Evolutionary conservation across 1,284 basidiomycete genomes (phyloP), one percentile per base, ranked within the genome.

Genomic region (Laetiporus sulphureus): DNA sequence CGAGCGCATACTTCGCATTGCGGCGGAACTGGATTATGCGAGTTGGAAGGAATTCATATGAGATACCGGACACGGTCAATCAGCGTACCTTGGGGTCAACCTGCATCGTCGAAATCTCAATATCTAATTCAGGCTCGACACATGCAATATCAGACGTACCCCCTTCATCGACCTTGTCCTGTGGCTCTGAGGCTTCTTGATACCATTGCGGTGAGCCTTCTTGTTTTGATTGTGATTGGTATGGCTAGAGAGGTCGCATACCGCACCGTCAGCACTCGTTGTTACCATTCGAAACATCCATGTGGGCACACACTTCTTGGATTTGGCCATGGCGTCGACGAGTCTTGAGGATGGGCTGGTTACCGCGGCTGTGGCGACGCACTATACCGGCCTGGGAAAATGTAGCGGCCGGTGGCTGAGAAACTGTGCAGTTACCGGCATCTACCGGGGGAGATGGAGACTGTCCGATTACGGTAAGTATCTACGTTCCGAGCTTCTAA

Each of bases 141-240:
- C 23, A 42, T 22, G 18, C 29, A 22, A 41, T 32, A 18, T 6
- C 19, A 30, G 5, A 83, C 85, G 54, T 75, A 91, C 95, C 78
- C 94, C 94, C 73, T 84, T 92, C 73, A 91, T 64, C 45, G 90
- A 94, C 52, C 85, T 79, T 62, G 89, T 83, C 63, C 83, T 71
- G 67, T 81, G 75, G 52, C 79, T 78, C 67, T 76, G 71, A 44
- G 88, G 83, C 66, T 73, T 80, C 72, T 85, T 91, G 74, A 95
- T 94, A 64, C 92, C 95, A 75, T 99, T 99, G 54, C 88, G 83
- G 79, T 99, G 95, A 59, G 95, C 92, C 79, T 92, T 93, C 67
- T 77, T 77, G 75, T 59, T 87, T 75, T 95, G 92, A 78, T 95
- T 95, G 79, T 95, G 92, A 70, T 88, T 89, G 60, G 83, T 86